Base-by-base conservation (phyloP, 306 rosid genomes). In the Datisca glomerata region DNA sequence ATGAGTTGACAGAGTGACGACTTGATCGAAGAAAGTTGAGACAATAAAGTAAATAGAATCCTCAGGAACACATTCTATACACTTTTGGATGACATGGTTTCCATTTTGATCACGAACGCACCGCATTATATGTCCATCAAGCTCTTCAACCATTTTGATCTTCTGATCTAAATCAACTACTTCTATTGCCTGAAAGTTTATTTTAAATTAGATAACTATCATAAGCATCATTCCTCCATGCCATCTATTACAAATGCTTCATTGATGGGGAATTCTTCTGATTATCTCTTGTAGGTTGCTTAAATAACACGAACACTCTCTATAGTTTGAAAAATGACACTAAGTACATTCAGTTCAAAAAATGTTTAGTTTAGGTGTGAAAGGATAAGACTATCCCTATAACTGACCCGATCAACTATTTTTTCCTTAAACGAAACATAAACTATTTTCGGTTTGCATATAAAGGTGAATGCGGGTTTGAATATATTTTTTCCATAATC, bases 81-180 rank as follows among this genome's bases (percentile, higher is more conserved):
- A 83, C 57, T 83, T 89, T 63, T 89, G 95, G 55, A 89, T 68
- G 40, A 89, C 97, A 63, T 89, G 97, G 64, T 89, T 89, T 35
- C 97, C 97, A 59, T 89, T 89, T 66, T 89, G 97, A 75, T 89
- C 97, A 14, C 95, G 93, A 4, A 89, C 95, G 59, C 97, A 83
- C 38, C 93, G 97, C 91, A 83, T 89, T 21, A 89, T 41, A 50
- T 77, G 67, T 16, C 97, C 86, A 8, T 89, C 95, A 47, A 89
- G 97, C 55, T 83, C 97, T 63, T 60, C 73, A 34, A 83, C 97
- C 93, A 89, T 89, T 73, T 63, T 63, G 55, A 77, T 89, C 72
- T 83, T 80, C 66, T 83, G 97, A 47, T 72, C 95, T 54, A 83
- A 64, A 69, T 83, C 91, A 72, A 89, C 98, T 70, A 89, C 98